These are phyloP conservation scores for Tardiomyces blankii DNA, from an alignment of 1,139 yeast species.

Conservation along the genomic window DNA sequence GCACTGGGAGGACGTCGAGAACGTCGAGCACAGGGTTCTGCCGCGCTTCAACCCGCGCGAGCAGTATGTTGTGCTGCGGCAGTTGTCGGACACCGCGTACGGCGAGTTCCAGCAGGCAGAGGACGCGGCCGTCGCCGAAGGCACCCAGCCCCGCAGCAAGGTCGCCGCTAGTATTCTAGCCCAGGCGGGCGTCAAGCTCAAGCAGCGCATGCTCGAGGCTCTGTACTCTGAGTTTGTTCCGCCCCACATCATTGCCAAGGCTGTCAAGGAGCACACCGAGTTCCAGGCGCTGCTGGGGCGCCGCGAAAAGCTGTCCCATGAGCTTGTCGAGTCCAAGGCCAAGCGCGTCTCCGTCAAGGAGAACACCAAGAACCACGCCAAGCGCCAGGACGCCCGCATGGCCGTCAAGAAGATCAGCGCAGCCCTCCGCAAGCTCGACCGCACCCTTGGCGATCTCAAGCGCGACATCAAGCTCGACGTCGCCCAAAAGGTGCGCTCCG, in stretches of 20 bases:
- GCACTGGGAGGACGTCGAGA: constrained; percentile 43
- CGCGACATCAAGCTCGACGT: neutral
- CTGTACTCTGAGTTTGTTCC: neutral
- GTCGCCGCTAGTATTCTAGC: neutral
- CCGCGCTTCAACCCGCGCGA: constrained; percentile 57
- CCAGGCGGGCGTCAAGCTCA: neutral
- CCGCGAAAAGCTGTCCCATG: neutral
- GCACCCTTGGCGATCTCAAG: neutral
- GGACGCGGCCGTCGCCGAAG: neutral
- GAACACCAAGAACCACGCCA: neutral
- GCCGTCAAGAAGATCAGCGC: neutral
- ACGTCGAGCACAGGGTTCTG: constrained; percentile 47
- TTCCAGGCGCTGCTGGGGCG: neutral
- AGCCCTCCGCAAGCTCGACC: neutral
- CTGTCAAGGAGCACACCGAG: neutral
- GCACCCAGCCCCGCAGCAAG: neutral
- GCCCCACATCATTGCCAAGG: neutral
- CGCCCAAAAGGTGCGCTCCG: neutral
- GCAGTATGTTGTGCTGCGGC: constrained; percentile 42
- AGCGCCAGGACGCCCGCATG: neutral
- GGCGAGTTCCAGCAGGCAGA: neutral
- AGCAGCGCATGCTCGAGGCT: neutral
- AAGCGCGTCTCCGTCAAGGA: neutral
- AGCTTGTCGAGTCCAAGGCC: neutral
- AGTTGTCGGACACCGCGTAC: neutral